Evolutionary conservation across 805 yeast genomes (phyloP).

Genomic region (Candida glaebosa): DNA sequence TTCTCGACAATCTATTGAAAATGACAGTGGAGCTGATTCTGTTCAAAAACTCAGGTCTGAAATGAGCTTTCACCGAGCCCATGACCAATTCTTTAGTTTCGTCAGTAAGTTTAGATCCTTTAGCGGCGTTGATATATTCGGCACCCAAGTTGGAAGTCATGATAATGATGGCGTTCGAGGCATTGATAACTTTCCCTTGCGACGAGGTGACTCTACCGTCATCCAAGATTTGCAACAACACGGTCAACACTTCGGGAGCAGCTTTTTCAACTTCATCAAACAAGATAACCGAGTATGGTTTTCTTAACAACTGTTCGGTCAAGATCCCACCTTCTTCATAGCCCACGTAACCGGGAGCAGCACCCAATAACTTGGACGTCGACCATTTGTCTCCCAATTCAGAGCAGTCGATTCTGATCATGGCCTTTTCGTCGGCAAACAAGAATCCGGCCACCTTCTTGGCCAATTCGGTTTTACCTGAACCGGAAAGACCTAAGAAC

Average conservation of each 20-base stretch:
- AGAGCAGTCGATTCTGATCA: constrained; percentile 97
- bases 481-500: constrained; percentile 93
- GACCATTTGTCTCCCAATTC: constrained; percentile 95
- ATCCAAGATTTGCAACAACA: constrained; percentile 86
- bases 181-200: constrained; percentile 89
- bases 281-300: constrained; percentile 92
- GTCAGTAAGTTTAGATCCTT: constrained; percentile 61
- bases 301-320: constrained; percentile 85
- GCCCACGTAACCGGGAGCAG: constrained; percentile 94
- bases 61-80: constrained; percentile 80
- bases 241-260: constrained; percentile 94
- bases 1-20: constrained; percentile 87
- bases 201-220: constrained; percentile 96
- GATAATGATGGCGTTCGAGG: constrained; percentile 86
- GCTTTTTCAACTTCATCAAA: constrained; percentile 99
- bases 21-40: constrained; percentile 91
- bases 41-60: constrained; percentile 96
- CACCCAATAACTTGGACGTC: constrained; percentile 90
- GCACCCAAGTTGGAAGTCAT: constrained; percentile 99
- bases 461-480: constrained; percentile 98
- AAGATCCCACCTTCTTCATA: constrained; percentile 97
- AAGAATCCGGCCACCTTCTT: constrained; percentile 95
- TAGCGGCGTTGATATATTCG: constrained; percentile 69
- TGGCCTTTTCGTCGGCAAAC: constrained; percentile 93
- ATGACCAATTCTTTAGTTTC: constrained; percentile 75